Base-by-base conservation (phyloP, 208 protist species). In the Wallacemonas collosoma region DNA sequence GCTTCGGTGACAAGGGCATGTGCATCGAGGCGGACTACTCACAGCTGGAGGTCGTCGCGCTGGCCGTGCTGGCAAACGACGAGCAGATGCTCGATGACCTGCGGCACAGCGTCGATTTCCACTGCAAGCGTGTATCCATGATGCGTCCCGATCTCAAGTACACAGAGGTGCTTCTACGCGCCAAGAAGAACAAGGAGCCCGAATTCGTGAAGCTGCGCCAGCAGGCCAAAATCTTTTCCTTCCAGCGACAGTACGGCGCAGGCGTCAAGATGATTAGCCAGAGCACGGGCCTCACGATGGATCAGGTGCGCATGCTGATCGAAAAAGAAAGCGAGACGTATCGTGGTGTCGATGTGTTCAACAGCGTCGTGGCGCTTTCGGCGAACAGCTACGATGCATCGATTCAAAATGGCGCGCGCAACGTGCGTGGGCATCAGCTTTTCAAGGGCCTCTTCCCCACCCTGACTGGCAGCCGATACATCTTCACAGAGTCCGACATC, bases 221-320 rank as follows among this genome's bases (percentile, higher is more conserved):
- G 75, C 93, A 97, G 74, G 94, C 94, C 4, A 98, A 98, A 73
- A 95, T 97, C 50, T 98, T 98, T 77, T 97, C 92, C 45, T 98
- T 98, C 69, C 94, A 98, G 77, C 79, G 94, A 57, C 94, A 98
- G 79, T 98, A 98, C 79, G 94, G 94, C 57, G 94, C 94, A 3
- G 94, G 94, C 1, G 93, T 88, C 51, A 92, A 89, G 72, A 96
- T 96, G 92, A 92, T 98, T 68, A 95, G 91, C 74, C 78, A 94
- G 71, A 95, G 90, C 68, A 98, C 94, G 1, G 93, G 93, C 5
- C 80, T 98, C 26, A 93, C 92, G 47, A 88, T 93, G 63, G 93
- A 98, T 47, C 90, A 97, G 80, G 90, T 98, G 54, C 89, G 89
- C 36, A 87, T 86, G 83, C 83, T 98, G 8, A 95, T 98, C 68